Conservation (phyloP, 805 yeast genomes). For the Spathaspora hagerdaliae region DNA sequence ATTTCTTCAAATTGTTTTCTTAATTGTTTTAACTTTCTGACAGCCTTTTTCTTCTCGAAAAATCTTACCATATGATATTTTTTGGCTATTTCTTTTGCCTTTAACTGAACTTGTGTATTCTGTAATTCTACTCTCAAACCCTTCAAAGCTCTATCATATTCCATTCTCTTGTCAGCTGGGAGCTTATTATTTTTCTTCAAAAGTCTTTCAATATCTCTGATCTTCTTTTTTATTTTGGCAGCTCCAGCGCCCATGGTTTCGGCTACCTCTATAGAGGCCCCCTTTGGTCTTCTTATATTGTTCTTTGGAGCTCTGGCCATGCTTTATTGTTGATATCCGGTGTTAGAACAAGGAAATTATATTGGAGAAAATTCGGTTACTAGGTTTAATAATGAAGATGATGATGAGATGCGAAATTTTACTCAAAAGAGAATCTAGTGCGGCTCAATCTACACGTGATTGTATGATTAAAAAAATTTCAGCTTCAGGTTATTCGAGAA, state of each 20-base stretch:
- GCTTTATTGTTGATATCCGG: background rate
- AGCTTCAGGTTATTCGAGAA: too few species aligned
- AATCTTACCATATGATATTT: conserved; percentile 93
- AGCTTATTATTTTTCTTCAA: conserved; percentile 47
- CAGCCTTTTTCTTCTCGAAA: conserved; percentile 84
- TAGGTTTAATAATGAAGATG: background rate
- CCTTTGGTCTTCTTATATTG: conserved; percentile 11
- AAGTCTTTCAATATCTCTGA: conserved; percentile 79
- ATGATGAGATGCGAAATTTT: background rate
- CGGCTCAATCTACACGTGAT: too few species aligned
- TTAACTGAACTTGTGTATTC: conserved; percentile 40
- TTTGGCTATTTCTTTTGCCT: conserved; percentile 51
- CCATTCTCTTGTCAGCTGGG: conserved; percentile 61
- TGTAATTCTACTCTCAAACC: conserved; percentile 59
- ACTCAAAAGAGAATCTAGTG: too few species aligned
- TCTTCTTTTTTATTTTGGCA: conserved; percentile 72
- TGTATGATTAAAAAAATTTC: too few species aligned
- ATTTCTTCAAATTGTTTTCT: conserved; percentile 34
- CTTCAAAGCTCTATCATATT: conserved; percentile 71
- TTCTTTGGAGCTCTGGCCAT: conserved; percentile 16
- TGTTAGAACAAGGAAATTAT: background rate
- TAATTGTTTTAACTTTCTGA: conserved; percentile 60
- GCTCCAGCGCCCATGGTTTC: conserved; percentile 29
- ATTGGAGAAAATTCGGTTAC: too few species aligned
- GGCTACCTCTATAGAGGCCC: conserved; percentile 23